Evolutionary conservation across 176 grass and related monocot species (phyloP).

Genomic region (Oryza meyeriana): DNA sequence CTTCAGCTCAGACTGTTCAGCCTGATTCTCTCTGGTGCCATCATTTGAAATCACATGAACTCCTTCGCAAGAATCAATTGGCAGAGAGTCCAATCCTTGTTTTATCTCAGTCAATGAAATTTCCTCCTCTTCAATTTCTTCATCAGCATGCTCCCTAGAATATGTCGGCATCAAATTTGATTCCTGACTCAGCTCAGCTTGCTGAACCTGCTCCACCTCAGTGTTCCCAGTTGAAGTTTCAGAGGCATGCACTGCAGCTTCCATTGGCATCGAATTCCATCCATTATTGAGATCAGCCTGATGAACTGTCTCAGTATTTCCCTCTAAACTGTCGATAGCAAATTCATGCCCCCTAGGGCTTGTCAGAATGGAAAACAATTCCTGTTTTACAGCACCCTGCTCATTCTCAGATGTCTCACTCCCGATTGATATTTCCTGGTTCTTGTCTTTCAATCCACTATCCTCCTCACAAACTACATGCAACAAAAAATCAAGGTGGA

Average conservation of each 20-base stretch:
- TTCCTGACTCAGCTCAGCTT: constrained; percentile 17
- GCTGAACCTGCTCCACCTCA: not conserved
- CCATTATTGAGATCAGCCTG: constrained; percentile 9
- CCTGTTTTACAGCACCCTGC: constrained; percentile 1
- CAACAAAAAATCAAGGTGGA: constrained; percentile 31
- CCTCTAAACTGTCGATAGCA: constrained; percentile 33
- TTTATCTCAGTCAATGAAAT: constrained; percentile 25
- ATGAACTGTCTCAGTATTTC: constrained; percentile 15
- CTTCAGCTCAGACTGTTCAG: constrained; percentile 27
- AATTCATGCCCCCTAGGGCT: constrained; percentile 24
- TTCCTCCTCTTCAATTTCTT: constrained; percentile 39
- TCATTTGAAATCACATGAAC: constrained; percentile 22
- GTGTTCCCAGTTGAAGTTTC: not conserved
- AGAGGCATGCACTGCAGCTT: not conserved
- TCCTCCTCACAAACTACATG: constrained; percentile 48
- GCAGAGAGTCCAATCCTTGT: constrained; percentile 23
- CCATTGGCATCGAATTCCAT: not conserved
- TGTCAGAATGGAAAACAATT: not conserved
- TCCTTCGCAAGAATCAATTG: constrained; percentile 26
- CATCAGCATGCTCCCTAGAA: constrained; percentile 16
- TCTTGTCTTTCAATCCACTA: constrained; percentile 31
- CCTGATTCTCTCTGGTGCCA: not conserved
- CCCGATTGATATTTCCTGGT: constrained; percentile 42
- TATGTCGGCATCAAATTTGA: not conserved
- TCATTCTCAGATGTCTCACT: constrained; percentile 56